Percentiles rank a stretch among this genome's conserved stretches.
Evolutionary conservation across 345 rosid species (phyloP).

Genomic region (Raphanus sativus): DNA sequence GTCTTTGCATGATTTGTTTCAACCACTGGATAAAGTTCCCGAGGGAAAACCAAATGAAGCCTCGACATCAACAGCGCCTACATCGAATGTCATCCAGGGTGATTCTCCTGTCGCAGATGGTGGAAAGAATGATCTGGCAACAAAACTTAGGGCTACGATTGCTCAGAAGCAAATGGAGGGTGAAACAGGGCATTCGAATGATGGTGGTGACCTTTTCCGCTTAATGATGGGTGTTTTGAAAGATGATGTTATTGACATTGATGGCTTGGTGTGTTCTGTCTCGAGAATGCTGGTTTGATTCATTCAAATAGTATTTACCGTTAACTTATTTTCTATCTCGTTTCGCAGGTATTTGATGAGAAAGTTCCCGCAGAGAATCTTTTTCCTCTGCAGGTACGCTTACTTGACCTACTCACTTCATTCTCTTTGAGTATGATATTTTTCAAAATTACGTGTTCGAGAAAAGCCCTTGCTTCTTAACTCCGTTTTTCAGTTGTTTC

Average conservation of each 20-base stretch:
- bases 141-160: constrained; percentile 86
- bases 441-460: not conserved
- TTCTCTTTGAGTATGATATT: constrained; percentile 22
- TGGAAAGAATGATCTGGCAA: constrained; percentile 85
- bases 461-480: constrained; percentile 16
- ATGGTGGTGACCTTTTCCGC: constrained; percentile 84
- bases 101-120: constrained; percentile 54
- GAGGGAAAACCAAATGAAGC: constrained; percentile 66
- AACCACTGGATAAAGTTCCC: constrained; percentile 60
- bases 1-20: constrained; percentile 93
- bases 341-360: constrained; percentile 80
- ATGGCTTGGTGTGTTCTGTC: constrained; percentile 75
- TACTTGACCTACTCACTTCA: not conserved
- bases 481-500: constrained; percentile 2
- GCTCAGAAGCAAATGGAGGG: constrained; percentile 92
- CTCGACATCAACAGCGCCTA: constrained; percentile 71
- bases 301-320: constrained; percentile 5
- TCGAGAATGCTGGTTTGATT: constrained; percentile 11
- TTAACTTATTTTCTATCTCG: constrained; percentile 13
- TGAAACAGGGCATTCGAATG: constrained; percentile 72
- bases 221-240: constrained; percentile 86
- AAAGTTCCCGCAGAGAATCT: constrained; percentile 85
- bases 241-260: constrained; percentile 94
- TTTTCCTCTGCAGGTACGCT: constrained; percentile 85
- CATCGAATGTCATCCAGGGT: constrained; percentile 61